A percentile compares a stretch with the other conserved stretches of the same genome.
These are phyloP conservation scores for Penicillium sp. DNA, from an alignment of 2,329 filamentous ascomycete genomes.

Conservation along the genomic window DNA sequence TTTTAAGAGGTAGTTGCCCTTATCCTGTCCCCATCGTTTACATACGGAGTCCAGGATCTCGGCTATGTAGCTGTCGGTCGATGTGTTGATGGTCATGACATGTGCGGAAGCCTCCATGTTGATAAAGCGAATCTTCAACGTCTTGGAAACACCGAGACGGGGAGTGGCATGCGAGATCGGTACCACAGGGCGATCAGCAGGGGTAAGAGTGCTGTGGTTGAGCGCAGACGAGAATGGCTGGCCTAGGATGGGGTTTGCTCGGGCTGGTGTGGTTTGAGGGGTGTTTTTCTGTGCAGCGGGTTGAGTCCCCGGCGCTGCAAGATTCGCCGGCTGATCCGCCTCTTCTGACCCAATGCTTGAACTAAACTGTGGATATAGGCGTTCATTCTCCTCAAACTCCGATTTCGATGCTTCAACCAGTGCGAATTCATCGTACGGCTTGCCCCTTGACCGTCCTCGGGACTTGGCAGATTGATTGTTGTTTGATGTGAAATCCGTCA, in stretches of 20 bases:
- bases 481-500: conserved; percentile 65
- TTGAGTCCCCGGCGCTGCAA: conserved; percentile 23
- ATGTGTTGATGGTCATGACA: conserved; percentile 55
- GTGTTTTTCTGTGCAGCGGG: conserved; percentile 24
- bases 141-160: conserved; percentile 57
- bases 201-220: conserved; percentile 45
- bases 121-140: conserved; percentile 59
- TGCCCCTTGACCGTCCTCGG: conserved; percentile 58
- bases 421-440: conserved; percentile 66
- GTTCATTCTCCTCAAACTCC: conserved; percentile 59
- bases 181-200: conserved; percentile 47
- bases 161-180: conserved; percentile 49
- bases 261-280: conserved; percentile 17
- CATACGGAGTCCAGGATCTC: conserved; percentile 64
- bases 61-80: conserved; percentile 66
- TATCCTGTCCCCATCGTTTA: conserved; percentile 62
- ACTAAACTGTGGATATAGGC: conserved; percentile 53
- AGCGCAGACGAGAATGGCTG: conserved; percentile 48
- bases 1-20: conserved; percentile 62
- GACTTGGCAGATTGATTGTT: conserved; percentile 58
- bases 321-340: conserved; percentile 24
- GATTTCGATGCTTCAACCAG: conserved; percentile 58
- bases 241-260: conserved; percentile 44
- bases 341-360: conserved; percentile 32
- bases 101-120: conserved; percentile 57